Conservation (phyloP, 176 grass and related monocot genomes). For the Avena atlantica region DNA sequence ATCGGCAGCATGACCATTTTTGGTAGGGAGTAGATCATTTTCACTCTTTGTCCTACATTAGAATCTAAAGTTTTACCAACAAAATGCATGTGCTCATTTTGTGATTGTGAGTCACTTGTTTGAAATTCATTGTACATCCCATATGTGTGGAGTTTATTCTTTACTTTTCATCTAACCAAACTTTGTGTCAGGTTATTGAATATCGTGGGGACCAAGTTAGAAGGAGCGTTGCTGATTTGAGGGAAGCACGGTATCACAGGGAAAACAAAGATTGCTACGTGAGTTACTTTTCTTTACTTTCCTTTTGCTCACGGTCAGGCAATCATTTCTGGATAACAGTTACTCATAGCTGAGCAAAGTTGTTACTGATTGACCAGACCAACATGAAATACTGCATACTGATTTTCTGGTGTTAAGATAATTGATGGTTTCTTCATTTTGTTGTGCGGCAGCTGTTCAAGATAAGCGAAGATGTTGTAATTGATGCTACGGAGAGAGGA, state of each 20-base stretch:
- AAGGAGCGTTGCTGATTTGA: conserved; percentile 81
- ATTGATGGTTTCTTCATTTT: conserved; percentile 26
- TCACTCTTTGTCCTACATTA: background rate
- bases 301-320: background rate
- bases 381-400: background rate
- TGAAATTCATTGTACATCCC: background rate
- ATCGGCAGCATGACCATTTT: background rate
- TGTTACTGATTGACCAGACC: background rate
- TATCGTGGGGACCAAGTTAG: conserved; percentile 95
- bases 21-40: conserved; percentile 3
- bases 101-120: conserved; percentile 24
- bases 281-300: conserved; percentile 41
- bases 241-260: conserved; percentile 79
- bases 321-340: background rate
- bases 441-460: conserved; percentile 72
- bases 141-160: background rate
- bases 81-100: conserved; percentile 17
- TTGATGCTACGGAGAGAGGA: conserved; percentile 91
- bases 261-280: conserved; percentile 97
- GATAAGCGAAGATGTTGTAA: conserved; percentile 92
- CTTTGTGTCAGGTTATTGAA: conserved; percentile 71
- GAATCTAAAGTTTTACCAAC: background rate
- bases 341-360: background rate
- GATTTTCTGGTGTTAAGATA: background rate
- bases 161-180: conserved; percentile 8